Conservation (phyloP, 306 rosid genomes). For the Cercis canadensis region DNA sequence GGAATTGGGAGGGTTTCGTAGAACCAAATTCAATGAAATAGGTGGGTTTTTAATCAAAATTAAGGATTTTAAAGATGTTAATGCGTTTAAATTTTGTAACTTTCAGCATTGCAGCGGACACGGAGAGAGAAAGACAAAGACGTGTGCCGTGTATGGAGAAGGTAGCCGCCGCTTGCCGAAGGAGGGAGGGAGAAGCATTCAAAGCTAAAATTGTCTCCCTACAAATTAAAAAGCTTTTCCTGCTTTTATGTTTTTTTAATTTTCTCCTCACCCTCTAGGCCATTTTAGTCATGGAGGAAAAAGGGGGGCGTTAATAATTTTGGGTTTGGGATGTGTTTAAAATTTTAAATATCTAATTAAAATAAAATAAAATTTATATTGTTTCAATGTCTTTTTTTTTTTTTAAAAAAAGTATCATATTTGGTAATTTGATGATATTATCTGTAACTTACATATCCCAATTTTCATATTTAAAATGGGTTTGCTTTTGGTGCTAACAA, state of each 20-base stretch:
- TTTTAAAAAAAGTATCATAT: too few species aligned
- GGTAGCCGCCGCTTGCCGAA: constrained; percentile 31
- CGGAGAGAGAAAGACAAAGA: constrained; percentile 9
- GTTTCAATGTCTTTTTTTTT: neutral
- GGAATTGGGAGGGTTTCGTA: constrained; percentile 6
- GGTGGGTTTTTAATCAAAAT: constrained; percentile 17
- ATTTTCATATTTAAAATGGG: too few species aligned
- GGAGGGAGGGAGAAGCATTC: constrained; percentile 61
- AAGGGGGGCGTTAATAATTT: neutral
- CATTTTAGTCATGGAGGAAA: constrained; percentile 16
- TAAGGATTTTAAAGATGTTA: constrained; percentile 1
- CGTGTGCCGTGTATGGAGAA: constrained; percentile 26
- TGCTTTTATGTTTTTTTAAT: constrained; percentile 15
- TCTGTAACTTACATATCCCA: too few species aligned
- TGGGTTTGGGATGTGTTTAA: neutral
- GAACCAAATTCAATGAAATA: constrained; percentile 23
- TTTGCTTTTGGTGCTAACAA: too few species aligned
- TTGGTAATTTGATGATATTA: too few species aligned
- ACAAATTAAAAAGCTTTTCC: too few species aligned
- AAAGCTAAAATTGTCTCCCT: constrained; percentile 30
- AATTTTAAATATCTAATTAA: neutral
- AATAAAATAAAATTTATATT: neutral
- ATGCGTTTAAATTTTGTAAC: constrained; percentile 16
- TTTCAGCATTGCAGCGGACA: constrained; percentile 39
- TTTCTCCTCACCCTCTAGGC: constrained; percentile 19